Evolutionary conservation across 208 protist genomes (phyloP), one percentile per base, ranked within the genome.

Genomic region (Crithidia bombi): DNA sequence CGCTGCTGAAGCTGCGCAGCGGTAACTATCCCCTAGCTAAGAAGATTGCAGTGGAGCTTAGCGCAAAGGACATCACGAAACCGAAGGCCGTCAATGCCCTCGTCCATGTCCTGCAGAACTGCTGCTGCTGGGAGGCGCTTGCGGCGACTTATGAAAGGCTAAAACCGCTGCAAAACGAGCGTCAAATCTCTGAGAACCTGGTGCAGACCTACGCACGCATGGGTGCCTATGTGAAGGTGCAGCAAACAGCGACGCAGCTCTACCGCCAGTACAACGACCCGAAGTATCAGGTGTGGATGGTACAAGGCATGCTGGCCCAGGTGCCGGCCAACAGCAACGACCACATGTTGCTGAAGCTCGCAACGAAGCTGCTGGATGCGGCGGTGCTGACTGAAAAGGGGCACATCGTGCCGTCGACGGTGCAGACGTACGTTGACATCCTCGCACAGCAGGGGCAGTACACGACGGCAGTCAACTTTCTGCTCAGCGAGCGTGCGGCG

Each of bases 181-280:
- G 72, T 21, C 72, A 77, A 55, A 75, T 82, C 11, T 61, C 68
- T n/a, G 91, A 96, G 62, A 92, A 92, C 54, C 38, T 93, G 32
- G 65, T 91, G 21, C 88, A 93, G 65, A 87, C 84, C 5, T 96
- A 93, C 78, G 81, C 82, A 11, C 81, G 91, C 51, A 90, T 94
- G 85, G 88, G 88, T 3, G 78, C 79, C 39, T 96, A 89, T 81
- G 73, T 78, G 17, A 82, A 80, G 68, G 84, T 73, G 30, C 91
- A 94, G 65, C 68, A 83, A 46, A 81, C 56, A 7, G 83, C 91
- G 12, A 80, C 77, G 30, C 79, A 85, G 56, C 81, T 94, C 12
- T 81, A 90, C 58, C 86, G 85, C 15, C 70, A 79, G 62, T 84
- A 83, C 79, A 80, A 50, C 30, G 76, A 91, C 64, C 72, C 79